Evolutionary conservation across 2,329 filamentous ascomycete species (phyloP), one percentile per base, ranked within the genome.

Genomic region (Geosmithia flava): DNA sequence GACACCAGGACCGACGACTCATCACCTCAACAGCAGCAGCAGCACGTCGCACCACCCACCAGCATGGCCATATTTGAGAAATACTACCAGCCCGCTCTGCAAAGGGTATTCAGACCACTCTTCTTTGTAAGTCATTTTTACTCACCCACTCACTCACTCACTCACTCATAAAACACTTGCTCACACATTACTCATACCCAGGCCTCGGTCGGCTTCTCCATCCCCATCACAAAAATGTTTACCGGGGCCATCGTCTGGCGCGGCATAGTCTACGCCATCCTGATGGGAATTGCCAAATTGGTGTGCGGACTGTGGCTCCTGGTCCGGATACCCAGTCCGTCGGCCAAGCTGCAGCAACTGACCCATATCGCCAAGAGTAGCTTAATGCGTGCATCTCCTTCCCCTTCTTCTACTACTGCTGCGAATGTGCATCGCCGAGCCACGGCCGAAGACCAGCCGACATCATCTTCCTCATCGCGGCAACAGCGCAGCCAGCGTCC

Each of bases 171-270:
- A 27, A 27, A 27, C 4, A 27, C 23, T 27, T 5, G 8, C 23
- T 51, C 20, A 2, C 42, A 55, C 39, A 49, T 40, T 2, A 1
- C 0, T 8, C 13, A 1, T 7, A 27, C 2, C 0, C 17, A 72
- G 70, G 70, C 75, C 1, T 78, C 75, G 0, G 83, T 91, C 37
- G 86, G 86, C 0, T 90, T 91, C 58, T 82, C 85, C 0, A 85
- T 93, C 1, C 86, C 86, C 0, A 82, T 91, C 29, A 77, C 74
- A 0, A 65, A 76, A 6, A 80, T 93, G 70, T 91, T 89, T 55
- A 59, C 61, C 0, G 76, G 76, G 0, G 56, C 65, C 0, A 70
- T 85, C 0, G 63, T 89, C 2, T 93, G 85, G 86, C 76, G 79
- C 11, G 86, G 86, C 0, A 52, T 89, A 0, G 71, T 89, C 1